Evolutionary conservation across 1,284 basidiomycete species (phyloP).

Genomic region (Rhizopogon hawkerae): DNA sequence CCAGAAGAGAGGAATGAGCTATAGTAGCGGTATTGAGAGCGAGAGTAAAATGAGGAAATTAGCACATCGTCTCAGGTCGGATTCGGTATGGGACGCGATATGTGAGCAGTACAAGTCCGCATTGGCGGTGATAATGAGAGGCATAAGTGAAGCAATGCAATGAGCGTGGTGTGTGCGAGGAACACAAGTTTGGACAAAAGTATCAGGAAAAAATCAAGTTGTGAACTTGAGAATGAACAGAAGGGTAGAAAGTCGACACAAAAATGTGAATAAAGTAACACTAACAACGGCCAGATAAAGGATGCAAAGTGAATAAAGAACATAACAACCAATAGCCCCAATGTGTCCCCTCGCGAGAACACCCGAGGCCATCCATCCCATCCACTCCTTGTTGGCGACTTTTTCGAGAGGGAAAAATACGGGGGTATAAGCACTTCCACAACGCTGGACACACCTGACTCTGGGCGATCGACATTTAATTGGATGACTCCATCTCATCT

Average conservation of each 20-base stretch:
- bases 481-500: conserved; percentile 14
- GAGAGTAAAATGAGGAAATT: conserved; percentile 5
- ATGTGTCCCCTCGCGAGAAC: conserved; percentile 19
- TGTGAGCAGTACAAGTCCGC: conserved; percentile 6
- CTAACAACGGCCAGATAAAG: conserved; percentile 13
- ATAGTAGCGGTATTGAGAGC: conserved; percentile 5
- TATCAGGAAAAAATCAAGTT: conserved; percentile 13
- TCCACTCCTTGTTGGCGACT: conserved; percentile 12
- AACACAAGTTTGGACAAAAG: conserved; percentile 19
- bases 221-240: conserved; percentile 5
- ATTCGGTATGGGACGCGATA: conserved; percentile 4
- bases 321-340: conserved; percentile 59
- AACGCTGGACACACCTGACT: background rate
- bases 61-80: conserved; percentile 8
- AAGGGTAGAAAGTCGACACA: conserved; percentile 11
- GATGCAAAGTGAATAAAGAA: conserved; percentile 39
- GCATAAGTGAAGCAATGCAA: conserved; percentile 24
- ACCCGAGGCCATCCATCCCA: conserved; percentile 11
- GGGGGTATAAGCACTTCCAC: background rate
- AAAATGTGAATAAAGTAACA: conserved; percentile 28
- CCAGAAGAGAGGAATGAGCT: conserved; percentile 5
- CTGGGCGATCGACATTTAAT: conserved; percentile 11
- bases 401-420: background rate
- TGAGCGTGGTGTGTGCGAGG: conserved; percentile 18
- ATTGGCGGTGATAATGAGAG: conserved; percentile 23